Conservation (phyloP, 306 rosid species). For the Luffa acutangula region DNA sequence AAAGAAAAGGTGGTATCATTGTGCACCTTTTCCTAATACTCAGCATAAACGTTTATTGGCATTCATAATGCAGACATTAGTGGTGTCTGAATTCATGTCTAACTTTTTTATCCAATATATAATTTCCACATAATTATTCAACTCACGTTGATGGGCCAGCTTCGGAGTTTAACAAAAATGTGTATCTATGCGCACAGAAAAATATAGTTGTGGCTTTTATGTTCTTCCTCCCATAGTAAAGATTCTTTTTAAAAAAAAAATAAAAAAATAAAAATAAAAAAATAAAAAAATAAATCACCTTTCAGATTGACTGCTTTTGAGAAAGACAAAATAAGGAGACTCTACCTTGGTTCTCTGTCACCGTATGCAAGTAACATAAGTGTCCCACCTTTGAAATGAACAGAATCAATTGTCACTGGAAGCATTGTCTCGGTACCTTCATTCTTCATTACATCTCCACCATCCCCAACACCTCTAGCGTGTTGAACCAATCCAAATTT, state of each 20-base stretch:
- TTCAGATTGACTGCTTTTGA: not conserved
- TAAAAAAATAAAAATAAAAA: not conserved
- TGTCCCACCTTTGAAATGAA: slow-evolving; percentile 70
- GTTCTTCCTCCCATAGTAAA: not conserved
- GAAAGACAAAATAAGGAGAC: slow-evolving; percentile 13
- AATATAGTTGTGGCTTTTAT: not conserved
- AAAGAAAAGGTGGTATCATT: not conserved
- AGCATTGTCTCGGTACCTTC: slow-evolving; percentile 38
- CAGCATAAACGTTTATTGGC: not conserved
- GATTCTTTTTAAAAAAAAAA: not conserved
- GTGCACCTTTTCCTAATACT: not conserved
- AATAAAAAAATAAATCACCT: not conserved
- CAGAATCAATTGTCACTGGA: slow-evolving; percentile 76
- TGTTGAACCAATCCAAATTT: slow-evolving; percentile 31
- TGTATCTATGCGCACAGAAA: not conserved
- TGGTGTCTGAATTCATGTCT: not conserved
- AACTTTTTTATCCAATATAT: not conserved
- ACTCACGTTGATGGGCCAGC: not conserved
- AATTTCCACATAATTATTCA: not conserved
- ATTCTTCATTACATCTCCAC: slow-evolving; percentile 28
- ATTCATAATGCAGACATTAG: not conserved
- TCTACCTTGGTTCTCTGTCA: slow-evolving; percentile 82
- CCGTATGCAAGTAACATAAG: slow-evolving; percentile 88
- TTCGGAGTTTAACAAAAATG: not conserved
- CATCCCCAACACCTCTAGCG: slow-evolving; percentile 39